phyloP scores from a whole-genome alignment of 2,329 filamentous ascomycete genomes.

The Mollisiaceae sp. region DNA sequence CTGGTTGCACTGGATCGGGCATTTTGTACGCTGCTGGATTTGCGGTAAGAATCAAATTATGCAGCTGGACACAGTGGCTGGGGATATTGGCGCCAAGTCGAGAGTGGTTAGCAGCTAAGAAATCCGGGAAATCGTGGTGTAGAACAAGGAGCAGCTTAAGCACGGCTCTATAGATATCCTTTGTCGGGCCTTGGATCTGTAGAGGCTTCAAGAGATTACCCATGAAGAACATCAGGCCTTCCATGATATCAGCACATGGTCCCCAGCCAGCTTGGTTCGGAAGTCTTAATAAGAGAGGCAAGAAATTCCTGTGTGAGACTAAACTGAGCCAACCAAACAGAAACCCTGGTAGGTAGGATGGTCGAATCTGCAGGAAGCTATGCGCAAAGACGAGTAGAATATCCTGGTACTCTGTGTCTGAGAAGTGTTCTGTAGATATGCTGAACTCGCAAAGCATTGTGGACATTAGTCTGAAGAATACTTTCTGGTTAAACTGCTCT shows the following conservation, averaged over 20 bases:
- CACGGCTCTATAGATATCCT: constrained; percentile 83
- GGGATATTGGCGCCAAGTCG: constrained; percentile 82
- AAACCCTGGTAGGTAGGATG: constrained; percentile 80
- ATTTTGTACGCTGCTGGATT: constrained; percentile 73
- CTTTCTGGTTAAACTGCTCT: constrained; percentile 82
- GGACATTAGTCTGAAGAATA: constrained; percentile 91
- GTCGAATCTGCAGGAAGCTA: constrained; percentile 75
- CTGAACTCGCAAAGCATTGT: constrained; percentile 79
- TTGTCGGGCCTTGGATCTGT: constrained; percentile 70
- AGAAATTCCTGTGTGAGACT: constrained; percentile 82
- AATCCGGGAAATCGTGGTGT: constrained; percentile 94
- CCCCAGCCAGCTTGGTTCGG: constrained; percentile 76
- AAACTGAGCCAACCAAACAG: constrained; percentile 84
- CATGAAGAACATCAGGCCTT: constrained; percentile 73
- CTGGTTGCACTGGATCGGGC: constrained; percentile 73
- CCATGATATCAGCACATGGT: constrained; percentile 74
- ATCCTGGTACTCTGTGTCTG: constrained; percentile 66
- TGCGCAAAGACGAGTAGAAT: constrained; percentile 75
- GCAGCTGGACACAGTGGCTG: constrained; percentile 81
- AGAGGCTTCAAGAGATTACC: constrained; percentile 79
- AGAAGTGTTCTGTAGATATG: constrained; percentile 60
- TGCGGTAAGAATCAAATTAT: constrained; percentile 86
- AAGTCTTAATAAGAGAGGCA: constrained; percentile 76
- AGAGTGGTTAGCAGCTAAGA: constrained; percentile 85
- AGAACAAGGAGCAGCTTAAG: constrained; percentile 83